Base-by-base conservation (phyloP, 2,329 filamentous ascomycete genomes). In the Fusarium setosum region DNA sequence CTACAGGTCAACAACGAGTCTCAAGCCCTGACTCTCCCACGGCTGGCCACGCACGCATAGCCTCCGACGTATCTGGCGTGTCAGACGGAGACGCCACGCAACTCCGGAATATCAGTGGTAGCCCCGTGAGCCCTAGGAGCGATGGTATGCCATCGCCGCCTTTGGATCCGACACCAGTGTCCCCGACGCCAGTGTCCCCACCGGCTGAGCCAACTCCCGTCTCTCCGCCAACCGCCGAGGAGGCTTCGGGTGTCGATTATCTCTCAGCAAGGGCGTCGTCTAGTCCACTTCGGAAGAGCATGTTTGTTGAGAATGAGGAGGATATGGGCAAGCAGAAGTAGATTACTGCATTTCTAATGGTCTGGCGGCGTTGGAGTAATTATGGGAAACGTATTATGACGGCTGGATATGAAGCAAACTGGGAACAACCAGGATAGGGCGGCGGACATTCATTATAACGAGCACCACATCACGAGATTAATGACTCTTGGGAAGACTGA, bases 231-330 rank as follows among this genome's bases (percentile, higher is more conserved):
- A 73, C 70, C 3, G 71, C 68, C 1, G 67, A 62, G 3, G 75
- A 76, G 34, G 56, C 51, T 11, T 23, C 63, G 1, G 70, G 69
- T 0, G 66, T 70, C 3, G 75, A 77, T 21, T 77, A 76, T 29
- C 34, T 76, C 8, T 62, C 74, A 1, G 72, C 64, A 5, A 73
- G 67, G 41, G 50, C 71, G 5, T 58, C 65, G 3, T 50, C 70
- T 8, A 71, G 65, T 42, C 70, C 74, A 5, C 42, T 75, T n/a
- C 72, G 80, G 50, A 78, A 73, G 71, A 82, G 80, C 24, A 75
- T 80, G 35, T 82, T 83, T 38, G 70, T 73, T 7, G 81, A 82
- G 67, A 77, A 75, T n/a, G 72, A 74, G 24, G 79, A 81, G 37
- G 80, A 83, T 67, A 74, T 79, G 71, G 74, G 69, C 10, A 68